Percentiles rank a stretch among this genome's conserved stretches.
These are phyloP conservation scores for Trichoderma arundinaceum DNA, from an alignment of 2,329 filamentous ascomycete genomes.

Conservation along the genomic window DNA sequence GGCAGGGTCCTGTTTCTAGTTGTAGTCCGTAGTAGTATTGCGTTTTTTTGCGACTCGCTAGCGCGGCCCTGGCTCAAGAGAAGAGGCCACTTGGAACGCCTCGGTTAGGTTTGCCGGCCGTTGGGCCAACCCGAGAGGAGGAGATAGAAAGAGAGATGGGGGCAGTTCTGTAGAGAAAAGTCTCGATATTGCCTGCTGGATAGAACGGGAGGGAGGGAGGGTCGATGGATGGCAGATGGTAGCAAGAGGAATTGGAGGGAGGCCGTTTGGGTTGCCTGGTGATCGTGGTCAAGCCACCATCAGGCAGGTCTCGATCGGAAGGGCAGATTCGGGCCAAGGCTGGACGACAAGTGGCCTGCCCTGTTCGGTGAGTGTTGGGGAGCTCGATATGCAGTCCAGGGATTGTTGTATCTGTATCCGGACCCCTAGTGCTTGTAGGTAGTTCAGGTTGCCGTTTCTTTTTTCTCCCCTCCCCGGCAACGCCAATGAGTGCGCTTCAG, in stretches of 20 bases:
- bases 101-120: constrained; percentile 24
- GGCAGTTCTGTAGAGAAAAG: background rate
- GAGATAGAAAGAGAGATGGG: background rate
- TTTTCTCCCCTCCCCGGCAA: too few relatives aligned
- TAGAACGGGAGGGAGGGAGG: constrained; percentile 1
- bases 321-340: constrained; percentile 8
- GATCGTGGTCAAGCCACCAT: constrained; percentile 14
- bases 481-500: too few relatives aligned
- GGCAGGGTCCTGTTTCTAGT: background rate
- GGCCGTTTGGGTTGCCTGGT: constrained; percentile 4
- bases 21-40: background rate
- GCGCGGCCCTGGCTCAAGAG: background rate
- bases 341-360: background rate
- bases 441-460: too few relatives aligned
- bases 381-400: background rate
- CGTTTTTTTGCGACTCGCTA: background rate
- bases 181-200: constrained; percentile 3
- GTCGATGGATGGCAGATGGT: constrained; percentile 5
- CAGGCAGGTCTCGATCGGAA: background rate
- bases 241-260: background rate
- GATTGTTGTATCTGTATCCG: background rate
- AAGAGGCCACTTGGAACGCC: background rate
- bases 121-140: background rate
- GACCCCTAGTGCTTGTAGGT: background rate
- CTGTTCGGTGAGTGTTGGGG: constrained; percentile 12